phyloP scores from a whole-genome alignment of 2,329 filamentous ascomycete genomes.

The Colletotrichum sp. region DNA sequence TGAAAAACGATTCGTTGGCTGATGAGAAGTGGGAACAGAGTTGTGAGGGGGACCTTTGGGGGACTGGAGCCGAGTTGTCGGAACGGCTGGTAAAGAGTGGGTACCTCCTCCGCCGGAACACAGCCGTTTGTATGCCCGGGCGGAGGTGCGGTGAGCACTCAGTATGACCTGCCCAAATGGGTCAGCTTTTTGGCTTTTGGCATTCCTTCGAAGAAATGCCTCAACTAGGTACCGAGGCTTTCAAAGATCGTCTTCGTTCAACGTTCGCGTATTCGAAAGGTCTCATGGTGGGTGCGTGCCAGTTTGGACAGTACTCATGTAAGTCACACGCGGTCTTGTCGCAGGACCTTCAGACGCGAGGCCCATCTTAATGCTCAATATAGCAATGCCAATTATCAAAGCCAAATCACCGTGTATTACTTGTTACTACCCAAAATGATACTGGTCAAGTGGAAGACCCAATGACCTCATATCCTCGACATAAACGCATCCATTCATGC shows the following conservation, averaged over 20 bases:
- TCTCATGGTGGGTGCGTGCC: background rate
- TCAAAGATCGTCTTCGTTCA: background rate
- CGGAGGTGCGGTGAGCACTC: background rate
- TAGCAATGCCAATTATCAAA: background rate
- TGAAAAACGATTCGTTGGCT: background rate
- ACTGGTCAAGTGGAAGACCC: background rate
- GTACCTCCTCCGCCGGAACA: background rate
- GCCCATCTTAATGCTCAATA: background rate
- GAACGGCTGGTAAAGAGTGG: background rate
- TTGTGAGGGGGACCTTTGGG: background rate
- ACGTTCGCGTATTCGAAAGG: background rate
- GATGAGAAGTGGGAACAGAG: background rate
- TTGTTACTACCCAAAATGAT: background rate
- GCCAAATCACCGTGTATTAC: background rate
- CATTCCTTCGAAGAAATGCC: background rate
- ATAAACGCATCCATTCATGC: background rate
- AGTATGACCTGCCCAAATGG: background rate
- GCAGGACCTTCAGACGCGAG: background rate
- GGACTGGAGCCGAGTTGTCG: constrained; percentile 3
- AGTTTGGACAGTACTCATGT: background rate
- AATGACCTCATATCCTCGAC: background rate
- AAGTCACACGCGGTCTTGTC: background rate
- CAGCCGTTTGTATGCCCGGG: background rate
- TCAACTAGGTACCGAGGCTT: background rate
- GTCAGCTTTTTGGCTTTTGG: background rate